Evolutionary conservation across 495 filamentous ascomycete species (phyloP), one percentile per base, ranked within the genome.

Genomic region (Hypoxylon subgilvum): DNA sequence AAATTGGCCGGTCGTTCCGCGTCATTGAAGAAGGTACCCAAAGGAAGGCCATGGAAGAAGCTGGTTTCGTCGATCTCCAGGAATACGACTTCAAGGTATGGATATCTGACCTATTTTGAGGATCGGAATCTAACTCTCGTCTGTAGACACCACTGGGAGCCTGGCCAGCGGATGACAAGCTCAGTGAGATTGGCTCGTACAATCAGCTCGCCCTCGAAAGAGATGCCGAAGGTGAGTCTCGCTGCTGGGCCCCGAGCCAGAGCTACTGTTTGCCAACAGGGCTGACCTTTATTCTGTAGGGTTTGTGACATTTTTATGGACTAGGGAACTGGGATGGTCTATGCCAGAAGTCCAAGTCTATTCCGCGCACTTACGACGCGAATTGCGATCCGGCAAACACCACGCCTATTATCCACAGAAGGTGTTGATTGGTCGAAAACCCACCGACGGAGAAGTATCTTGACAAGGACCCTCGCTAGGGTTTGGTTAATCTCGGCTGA

Each of bases 111-210:
- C 1, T 6, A 2, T 4, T 14, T 32, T 43, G 12, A 2, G 21
- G 13, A 23, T 4, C 12, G 10, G 21, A 0, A 51, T 8, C 34
- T 46, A 38, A 54, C 32, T 16, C 6, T 13, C 17, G 13, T 3
- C 32, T 21, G 40, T 52, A 73, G 74, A 52, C 60, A 57, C 81
- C 82, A 1, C 43, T 83, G 16, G 77, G 79, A 4, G 65, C 73
- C 0, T 86, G 84, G 83, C 66, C 80, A 0, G 68, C 59, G 4
- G 79, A 85, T 28, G 66, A 67, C n/a, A 70, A 72, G 31, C 30
- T 76, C 36, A 82, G 76, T 60, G 73, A 82, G 57, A 70, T 83
- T 19, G 83, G 82, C 1, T 57, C 64, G n/a, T 75, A 50, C 16
- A 36, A 48, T 1, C 55, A 63, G 6, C 31, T 70, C 0, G 66